Percentiles rank a stretch among this genome's conserved stretches.
Evolutionary conservation across 2,329 filamentous ascomycete genomes (phyloP).

Genomic region (Colletotrichum salicis): DNA sequence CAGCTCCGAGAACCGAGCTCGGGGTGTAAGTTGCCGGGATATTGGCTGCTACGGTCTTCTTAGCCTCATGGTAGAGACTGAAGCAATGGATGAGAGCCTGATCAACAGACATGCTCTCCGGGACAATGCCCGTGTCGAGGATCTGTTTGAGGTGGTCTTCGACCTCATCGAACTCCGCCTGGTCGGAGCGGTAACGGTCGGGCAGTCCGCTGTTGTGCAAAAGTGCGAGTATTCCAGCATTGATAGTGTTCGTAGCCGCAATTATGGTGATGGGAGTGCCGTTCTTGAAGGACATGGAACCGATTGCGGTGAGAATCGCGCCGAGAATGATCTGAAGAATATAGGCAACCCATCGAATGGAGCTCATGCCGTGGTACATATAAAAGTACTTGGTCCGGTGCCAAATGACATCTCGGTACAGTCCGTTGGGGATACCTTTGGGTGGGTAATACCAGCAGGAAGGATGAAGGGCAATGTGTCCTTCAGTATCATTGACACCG

Average conservation of each 20-base stretch:
- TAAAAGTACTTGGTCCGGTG: conserved; percentile 57
- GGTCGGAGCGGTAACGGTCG: conserved; percentile 61
- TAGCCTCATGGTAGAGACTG: conserved; percentile 56
- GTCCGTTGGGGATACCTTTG: conserved; percentile 57
- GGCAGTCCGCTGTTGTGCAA: conserved; percentile 65
- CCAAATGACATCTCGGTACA: conserved; percentile 60
- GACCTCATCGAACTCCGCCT: conserved; percentile 59
- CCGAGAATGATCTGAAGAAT: conserved; percentile 60
- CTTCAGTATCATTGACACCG: conserved; percentile 57
- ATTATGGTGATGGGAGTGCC: conserved; percentile 58
- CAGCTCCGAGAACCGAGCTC: conserved; percentile 22
- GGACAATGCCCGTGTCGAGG: conserved; percentile 59
- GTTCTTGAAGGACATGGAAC: conserved; percentile 50
- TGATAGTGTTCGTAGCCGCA: conserved; percentile 60
- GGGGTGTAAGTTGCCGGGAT: conserved; percentile 54
- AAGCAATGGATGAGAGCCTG: conserved; percentile 61
- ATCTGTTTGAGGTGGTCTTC: conserved; percentile 63
- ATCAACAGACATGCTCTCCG: conserved; percentile 53
- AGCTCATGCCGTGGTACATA: conserved; percentile 55
- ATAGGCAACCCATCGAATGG: conserved; percentile 58
- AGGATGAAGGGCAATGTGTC: conserved; percentile 53
- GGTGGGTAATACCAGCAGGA: conserved; percentile 57
- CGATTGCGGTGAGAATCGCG: conserved; percentile 61
- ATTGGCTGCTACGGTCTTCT: conserved; percentile 59
- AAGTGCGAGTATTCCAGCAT: conserved; percentile 61